These are phyloP conservation scores for Ogataea wickerhamii DNA, from an alignment of 805 yeast species.

Conservation along the genomic window DNA sequence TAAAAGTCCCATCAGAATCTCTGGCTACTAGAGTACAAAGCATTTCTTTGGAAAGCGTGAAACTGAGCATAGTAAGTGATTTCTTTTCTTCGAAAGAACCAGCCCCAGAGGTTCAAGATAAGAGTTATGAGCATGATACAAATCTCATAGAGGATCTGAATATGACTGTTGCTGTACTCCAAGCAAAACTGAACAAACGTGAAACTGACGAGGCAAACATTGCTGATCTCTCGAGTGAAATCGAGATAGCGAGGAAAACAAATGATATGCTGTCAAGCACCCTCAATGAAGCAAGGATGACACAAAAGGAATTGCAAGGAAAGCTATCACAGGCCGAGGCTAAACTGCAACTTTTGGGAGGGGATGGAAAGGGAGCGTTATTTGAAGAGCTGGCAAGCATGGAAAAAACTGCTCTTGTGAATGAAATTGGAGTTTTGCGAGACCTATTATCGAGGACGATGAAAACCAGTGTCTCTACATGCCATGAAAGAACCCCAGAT, in stretches of 20 bases:
- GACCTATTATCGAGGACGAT: slow-evolving; percentile 11
- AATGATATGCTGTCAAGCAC: slow-evolving; percentile 18
- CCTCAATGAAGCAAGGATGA: slow-evolving; percentile 14
- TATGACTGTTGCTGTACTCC: slow-evolving; percentile 43
- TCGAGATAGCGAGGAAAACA: slow-evolving; percentile 24
- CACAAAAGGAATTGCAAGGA: neutral
- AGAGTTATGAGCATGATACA: neutral
- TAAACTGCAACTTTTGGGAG: slow-evolving; percentile 11
- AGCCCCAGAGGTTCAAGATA: neutral
- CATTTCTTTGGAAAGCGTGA: neutral
- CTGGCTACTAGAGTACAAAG: neutral
- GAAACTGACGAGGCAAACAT: slow-evolving; percentile 30
- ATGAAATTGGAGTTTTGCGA: slow-evolving; percentile 13
- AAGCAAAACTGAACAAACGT: slow-evolving; percentile 38
- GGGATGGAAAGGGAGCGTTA: slow-evolving; percentile 7
- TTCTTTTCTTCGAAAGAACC: neutral
- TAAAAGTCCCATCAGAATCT: neutral
- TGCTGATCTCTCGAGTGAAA: slow-evolving; percentile 16
- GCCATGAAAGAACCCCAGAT: neutral
- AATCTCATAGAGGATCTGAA: slow-evolving; percentile 39
- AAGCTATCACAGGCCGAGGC: slow-evolving; percentile 7
- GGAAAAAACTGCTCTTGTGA: slow-evolving; percentile 11
- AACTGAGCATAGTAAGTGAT: neutral
- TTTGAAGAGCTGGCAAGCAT: slow-evolving; percentile 11
- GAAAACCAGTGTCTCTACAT: neutral